Base-by-base conservation (phyloP, 2,329 filamentous ascomycete species). In the Penicillium brasilianum region DNA sequence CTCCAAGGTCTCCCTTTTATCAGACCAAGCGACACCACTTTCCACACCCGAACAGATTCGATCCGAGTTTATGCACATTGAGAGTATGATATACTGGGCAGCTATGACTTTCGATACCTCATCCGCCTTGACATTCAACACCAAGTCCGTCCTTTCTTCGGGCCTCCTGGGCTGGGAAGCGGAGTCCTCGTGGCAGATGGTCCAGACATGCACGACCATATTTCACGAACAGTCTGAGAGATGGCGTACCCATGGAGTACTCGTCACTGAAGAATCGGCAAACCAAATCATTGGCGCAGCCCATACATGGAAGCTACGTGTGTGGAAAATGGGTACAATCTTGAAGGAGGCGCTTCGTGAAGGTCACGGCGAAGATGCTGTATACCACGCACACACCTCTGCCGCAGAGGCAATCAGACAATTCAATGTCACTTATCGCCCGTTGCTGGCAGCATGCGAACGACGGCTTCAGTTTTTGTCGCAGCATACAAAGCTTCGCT, bases 81-180 rank as follows among this genome's bases (percentile, higher is more conserved):
- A 81, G 61, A 79, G 73, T 55, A 76, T 72, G 11, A 76, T 74
- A 0, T 80, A 80, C 58, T 81, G 78, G 78, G 76, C 76, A 0
- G 78, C 78, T 2, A 57, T 81, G 8, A 78, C 76, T 0, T 80
- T 79, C 32, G 78, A 81, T 39, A 81, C 78, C 0, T 80, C 77
- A 0, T 75, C 74, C 0, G 79, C 78, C 0, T 57, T 81, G 4
- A 80, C 77, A 0, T 69, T 80, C n/a, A 80, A 80, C 30, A 77
- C 74, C 8, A 71, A 77, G 8, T 73, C 78, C 0, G 60, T 78
- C 1, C 71, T 80, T 3, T 79, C 77, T 0, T 78, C 78, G 1
- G 78, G 78, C 0, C 63, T 80, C 10, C 59, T 72, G 13, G 71
- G 71, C 16, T 69, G 66, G 36, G 66, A 65, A 10, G 55, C 60